These are phyloP conservation scores for Leonotis leonurus DNA, from an alignment of 257 asterid species.

Conservation along the genomic window DNA sequence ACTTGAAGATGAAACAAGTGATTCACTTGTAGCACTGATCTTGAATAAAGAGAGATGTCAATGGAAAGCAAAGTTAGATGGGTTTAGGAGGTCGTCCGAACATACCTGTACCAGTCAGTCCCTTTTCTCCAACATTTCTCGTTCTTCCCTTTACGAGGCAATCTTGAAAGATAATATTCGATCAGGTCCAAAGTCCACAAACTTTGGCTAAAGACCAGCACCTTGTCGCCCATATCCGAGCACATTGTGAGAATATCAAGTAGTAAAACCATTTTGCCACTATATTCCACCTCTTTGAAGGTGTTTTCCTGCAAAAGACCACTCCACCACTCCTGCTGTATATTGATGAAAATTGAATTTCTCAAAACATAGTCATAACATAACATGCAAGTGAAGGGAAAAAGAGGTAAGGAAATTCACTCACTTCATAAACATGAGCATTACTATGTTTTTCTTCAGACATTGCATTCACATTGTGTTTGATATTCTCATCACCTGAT, in stretches of 20 bases:
- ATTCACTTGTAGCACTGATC: neutral
- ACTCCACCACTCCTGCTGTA: conserved; percentile 84
- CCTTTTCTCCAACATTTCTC: conserved; percentile 72
- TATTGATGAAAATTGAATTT: neutral
- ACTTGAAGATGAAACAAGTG: too few species aligned
- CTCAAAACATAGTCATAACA: neutral
- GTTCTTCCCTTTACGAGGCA: conserved; percentile 46
- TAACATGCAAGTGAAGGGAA: neutral
- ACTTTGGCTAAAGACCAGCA: conserved; percentile 86
- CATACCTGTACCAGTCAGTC: conserved; percentile 90
- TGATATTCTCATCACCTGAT: conserved; percentile 76
- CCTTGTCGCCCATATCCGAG: conserved; percentile 78
- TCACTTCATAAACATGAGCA: conserved; percentile 60
- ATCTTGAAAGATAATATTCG: conserved; percentile 66
- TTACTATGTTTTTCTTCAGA: conserved; percentile 36
- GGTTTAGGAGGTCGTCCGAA: neutral
- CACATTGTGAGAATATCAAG: conserved; percentile 79
- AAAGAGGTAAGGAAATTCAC: conserved; percentile 9
- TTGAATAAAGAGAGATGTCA: neutral
- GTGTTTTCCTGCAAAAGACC: conserved; percentile 53
- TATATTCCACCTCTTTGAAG: conserved; percentile 51
- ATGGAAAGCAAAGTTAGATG: neutral
- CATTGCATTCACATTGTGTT: conserved; percentile 33
- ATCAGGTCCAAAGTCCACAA: conserved; percentile 72
- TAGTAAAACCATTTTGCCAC: conserved; percentile 95